These are phyloP conservation scores for Lachancea mirantina DNA, from an alignment of 805 yeast genomes.

Conservation along the genomic window DNA sequence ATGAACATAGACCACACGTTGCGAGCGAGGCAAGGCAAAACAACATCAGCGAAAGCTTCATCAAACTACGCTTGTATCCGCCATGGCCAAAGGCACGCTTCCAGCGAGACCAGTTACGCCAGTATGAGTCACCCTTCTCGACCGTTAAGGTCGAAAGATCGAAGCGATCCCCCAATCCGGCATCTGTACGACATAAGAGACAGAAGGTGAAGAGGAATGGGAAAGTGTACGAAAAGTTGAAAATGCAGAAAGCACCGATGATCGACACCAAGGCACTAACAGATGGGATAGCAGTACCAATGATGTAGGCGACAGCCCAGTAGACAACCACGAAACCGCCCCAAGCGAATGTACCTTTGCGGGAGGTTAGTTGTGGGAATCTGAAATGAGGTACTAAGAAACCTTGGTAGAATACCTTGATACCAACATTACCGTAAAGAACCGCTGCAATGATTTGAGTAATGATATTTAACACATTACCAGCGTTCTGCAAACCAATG, in stretches of 20 bases:
- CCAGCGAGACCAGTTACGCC: conserved; percentile 29
- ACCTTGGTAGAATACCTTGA: conserved; percentile 39
- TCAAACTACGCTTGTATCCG: conserved; percentile 15
- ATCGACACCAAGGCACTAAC: conserved; percentile 34
- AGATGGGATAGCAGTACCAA: conserved; percentile 41
- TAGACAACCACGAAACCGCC: conserved; percentile 32
- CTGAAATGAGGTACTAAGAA: conserved; percentile 30
- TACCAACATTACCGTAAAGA: conserved; percentile 41
- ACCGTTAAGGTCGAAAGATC: conserved; percentile 16
- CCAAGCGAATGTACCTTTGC: conserved; percentile 34
- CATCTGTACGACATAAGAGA: conserved; percentile 22
- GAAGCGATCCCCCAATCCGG: conserved; percentile 30
- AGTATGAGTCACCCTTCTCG: conserved; percentile 10
- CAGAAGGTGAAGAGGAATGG: conserved; percentile 27
- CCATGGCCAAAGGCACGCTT: conserved; percentile 24
- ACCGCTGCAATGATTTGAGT: conserved; percentile 39
- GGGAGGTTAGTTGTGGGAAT: conserved; percentile 30
- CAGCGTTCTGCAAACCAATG: conserved; percentile 33
- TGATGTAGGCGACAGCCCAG: conserved; percentile 39
- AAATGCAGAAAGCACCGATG: conserved; percentile 39
- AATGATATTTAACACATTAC: conserved; percentile 32
- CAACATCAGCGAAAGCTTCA: conserved; percentile 22
- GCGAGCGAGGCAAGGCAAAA: conserved; percentile 25
- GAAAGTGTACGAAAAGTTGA: conserved; percentile 41
- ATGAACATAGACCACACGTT: conserved; percentile 14